phyloP scores from a whole-genome alignment of 192 early-diverging fungal genomes.

The Chytriomyces confervae region DNA sequence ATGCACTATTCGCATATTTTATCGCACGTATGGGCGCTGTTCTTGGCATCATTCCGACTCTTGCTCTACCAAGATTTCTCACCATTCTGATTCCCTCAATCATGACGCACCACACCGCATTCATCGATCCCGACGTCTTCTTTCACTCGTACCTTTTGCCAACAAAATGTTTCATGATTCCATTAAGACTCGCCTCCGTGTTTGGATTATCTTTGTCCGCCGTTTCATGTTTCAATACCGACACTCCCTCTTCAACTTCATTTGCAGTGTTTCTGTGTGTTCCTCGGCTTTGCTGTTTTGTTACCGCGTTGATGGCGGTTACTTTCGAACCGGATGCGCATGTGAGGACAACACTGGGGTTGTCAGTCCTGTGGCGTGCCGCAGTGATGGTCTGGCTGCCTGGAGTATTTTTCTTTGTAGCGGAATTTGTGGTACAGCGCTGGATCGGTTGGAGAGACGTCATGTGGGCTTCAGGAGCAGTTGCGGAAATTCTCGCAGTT shows the following conservation, averaged over 20 bases:
- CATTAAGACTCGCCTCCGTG: neutral
- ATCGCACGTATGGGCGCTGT: neutral
- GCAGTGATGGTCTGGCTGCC: slow-evolving; percentile 14
- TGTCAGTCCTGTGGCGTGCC: neutral
- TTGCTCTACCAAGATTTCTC: neutral
- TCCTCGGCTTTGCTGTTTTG: neutral
- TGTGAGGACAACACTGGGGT: neutral
- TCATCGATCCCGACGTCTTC: slow-evolving; percentile 5
- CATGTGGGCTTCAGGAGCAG: slow-evolving; percentile 4
- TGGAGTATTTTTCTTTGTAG: slow-evolving; percentile 10
- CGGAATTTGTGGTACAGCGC: neutral
- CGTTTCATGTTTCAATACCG: slow-evolving; percentile 7
- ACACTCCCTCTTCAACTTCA: slow-evolving; percentile 9
- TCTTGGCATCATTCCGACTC: neutral
- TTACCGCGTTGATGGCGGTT: neutral
- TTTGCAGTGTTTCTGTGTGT: neutral
- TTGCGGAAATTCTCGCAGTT: slow-evolving; percentile 9
- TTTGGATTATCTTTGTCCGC: slow-evolving; percentile 19
- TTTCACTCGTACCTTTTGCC: neutral
- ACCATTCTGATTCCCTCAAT: neutral
- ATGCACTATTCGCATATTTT: slow-evolving; percentile 7
- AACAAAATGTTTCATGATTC: neutral
- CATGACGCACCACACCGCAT: slow-evolving; percentile 29
- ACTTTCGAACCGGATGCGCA: neutral
- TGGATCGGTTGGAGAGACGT: slow-evolving; percentile 27